A percentile compares a stretch with the other conserved stretches of the same genome.
Conservation (phyloP, 2,329 filamentous ascomycete species). For the Nemania bipapillata region DNA sequence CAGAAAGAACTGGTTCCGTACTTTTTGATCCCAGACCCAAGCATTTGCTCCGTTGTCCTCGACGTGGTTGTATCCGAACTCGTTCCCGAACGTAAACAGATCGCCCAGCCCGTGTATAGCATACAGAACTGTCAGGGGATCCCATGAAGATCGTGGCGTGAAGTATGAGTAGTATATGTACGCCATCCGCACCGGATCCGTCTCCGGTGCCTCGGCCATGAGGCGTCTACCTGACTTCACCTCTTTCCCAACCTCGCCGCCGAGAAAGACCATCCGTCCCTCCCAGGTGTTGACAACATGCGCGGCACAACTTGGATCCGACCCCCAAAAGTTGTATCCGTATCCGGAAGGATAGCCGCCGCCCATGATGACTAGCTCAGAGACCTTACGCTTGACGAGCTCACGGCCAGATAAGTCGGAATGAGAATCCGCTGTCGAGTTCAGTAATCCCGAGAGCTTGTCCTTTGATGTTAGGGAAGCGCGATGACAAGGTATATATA, state of each 20-base stretch:
- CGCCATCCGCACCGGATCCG: constrained; percentile 54
- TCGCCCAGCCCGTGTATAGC: constrained; percentile 53
- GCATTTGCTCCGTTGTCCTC: constrained; percentile 55
- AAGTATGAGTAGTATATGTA: constrained; percentile 57
- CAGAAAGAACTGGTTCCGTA: constrained; percentile 57
- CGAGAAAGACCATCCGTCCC: constrained; percentile 56
- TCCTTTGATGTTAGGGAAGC: neutral
- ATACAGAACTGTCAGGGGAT: constrained; percentile 57
- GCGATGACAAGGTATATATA: constrained; percentile 17
- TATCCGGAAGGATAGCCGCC: constrained; percentile 60
- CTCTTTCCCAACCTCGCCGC: constrained; percentile 57
- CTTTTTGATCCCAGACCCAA: constrained; percentile 55
- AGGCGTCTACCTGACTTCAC: constrained; percentile 56
- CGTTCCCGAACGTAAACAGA: constrained; percentile 54
- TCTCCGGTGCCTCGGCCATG: constrained; percentile 42
- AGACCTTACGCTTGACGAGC: constrained; percentile 59
- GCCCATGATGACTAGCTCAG: constrained; percentile 64
- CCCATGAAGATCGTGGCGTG: constrained; percentile 54
- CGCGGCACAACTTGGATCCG: constrained; percentile 53
- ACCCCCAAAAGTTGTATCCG: constrained; percentile 62
- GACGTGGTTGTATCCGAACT: constrained; percentile 56
- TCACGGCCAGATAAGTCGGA: constrained; percentile 55
- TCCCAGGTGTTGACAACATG: constrained; percentile 61
- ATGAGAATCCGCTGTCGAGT: constrained; percentile 56
- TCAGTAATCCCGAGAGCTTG: constrained; percentile 58